A percentile compares a stretch with the other conserved stretches of the same genome.
These are phyloP conservation scores for Podaxis mareebaensis DNA, from an alignment of 768 basidiomycete genomes.

Conservation along the genomic window DNA sequence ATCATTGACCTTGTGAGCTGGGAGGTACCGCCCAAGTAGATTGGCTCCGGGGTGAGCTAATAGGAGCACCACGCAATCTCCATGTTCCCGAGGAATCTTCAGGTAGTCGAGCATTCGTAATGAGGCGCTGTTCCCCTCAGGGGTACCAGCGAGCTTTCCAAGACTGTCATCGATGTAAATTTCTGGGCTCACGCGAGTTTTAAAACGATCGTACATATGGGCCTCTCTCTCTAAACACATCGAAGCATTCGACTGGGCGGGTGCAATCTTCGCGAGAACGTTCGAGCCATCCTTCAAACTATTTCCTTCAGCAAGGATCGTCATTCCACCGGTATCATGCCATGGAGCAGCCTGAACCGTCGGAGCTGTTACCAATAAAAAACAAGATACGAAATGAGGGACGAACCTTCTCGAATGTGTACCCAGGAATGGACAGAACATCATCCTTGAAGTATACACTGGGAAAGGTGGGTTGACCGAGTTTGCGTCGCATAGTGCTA, in stretches of 20 bases:
- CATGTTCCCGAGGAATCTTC: constrained; percentile 63
- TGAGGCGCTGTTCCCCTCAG: constrained; percentile 53
- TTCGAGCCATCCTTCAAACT: constrained; percentile 69
- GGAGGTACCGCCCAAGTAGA: constrained; percentile 69
- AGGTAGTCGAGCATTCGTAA: constrained; percentile 65
- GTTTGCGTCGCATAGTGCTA: constrained; percentile 50
- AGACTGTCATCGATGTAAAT: constrained; percentile 37
- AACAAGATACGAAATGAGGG: neutral
- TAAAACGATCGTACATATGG: constrained; percentile 55
- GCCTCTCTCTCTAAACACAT: constrained; percentile 74
- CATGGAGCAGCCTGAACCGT: constrained; percentile 55
- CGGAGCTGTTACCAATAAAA: neutral
- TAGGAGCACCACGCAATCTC: constrained; percentile 71
- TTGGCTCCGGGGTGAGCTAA: constrained; percentile 72
- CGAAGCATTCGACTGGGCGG: constrained; percentile 70
- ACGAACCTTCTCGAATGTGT: constrained; percentile 67
- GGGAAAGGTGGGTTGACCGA: constrained; percentile 57
- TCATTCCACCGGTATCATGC: constrained; percentile 76
- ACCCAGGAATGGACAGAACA: constrained; percentile 68
- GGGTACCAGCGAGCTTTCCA: constrained; percentile 45
- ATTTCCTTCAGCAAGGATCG: constrained; percentile 65
- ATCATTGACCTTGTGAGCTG: constrained; percentile 64
- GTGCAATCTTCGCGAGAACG: constrained; percentile 73
- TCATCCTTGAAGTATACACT: constrained; percentile 59
- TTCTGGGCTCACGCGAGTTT: neutral